phyloP scores from a whole-genome alignment of 129 eudicot genomes.

The Flaveria trinervia region DNA sequence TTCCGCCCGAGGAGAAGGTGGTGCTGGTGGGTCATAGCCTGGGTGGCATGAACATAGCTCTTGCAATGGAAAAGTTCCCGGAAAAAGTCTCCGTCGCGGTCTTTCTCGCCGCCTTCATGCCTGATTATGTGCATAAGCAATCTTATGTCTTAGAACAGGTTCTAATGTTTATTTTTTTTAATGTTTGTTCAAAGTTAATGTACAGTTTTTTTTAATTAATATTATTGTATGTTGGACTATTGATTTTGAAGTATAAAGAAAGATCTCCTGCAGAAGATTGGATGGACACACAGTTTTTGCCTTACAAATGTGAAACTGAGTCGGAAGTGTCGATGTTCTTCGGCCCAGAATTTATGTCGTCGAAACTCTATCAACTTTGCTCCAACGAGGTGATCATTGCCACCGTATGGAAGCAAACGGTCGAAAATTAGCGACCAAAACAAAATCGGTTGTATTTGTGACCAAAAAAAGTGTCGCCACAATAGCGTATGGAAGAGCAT shows the following conservation, averaged over 20 bases:
- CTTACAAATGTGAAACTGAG: conserved; percentile 29
- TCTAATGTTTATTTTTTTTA: neutral
- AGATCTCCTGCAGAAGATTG: conserved; percentile 32
- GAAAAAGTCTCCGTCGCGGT: conserved; percentile 50
- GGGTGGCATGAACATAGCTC: conserved; percentile 57
- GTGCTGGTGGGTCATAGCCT: conserved; percentile 66
- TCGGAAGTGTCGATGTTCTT: conserved; percentile 36
- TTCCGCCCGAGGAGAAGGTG: conserved; percentile 59
- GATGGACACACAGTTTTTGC: conserved; percentile 49
- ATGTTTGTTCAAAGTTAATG: no score
- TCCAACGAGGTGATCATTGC: conserved; percentile 36
- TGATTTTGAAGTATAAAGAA: conserved; percentile 33
- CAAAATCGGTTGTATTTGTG: no score
- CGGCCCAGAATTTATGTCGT: conserved; percentile 46
- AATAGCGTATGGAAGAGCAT: no score
- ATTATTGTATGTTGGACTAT: no score
- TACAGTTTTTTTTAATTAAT: no score
- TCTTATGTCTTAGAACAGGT: conserved; percentile 45
- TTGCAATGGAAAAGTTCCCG: conserved; percentile 65
- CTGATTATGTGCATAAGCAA: conserved; percentile 43
- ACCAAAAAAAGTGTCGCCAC: no score
- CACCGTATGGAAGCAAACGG: no score
- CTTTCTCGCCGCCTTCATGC: conserved; percentile 64
- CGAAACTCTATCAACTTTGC: conserved; percentile 54
- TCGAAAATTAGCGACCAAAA: no score